Percentiles rank a stretch among this genome's conserved stretches.
Conservation (phyloP, 192 early-diverging fungal genomes). For the Cladochytrium replicatum region DNA sequence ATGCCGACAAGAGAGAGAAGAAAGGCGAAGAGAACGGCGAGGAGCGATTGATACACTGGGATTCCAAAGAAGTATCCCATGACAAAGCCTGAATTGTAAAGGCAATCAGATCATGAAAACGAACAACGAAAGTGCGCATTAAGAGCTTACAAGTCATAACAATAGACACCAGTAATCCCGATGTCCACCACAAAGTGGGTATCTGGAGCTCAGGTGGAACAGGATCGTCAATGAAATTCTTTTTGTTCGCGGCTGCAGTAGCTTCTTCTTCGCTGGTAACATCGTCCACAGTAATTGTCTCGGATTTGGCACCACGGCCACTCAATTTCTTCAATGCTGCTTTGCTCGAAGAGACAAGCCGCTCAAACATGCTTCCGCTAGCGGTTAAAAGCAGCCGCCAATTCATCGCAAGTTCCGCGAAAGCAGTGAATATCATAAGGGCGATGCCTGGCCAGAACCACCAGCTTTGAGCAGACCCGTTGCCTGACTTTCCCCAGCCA, state of each 20-base stretch:
- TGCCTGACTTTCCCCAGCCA: too few species aligned
- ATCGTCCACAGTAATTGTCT: too few species aligned
- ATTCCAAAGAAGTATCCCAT: conserved; percentile 55
- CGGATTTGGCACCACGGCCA: not conserved
- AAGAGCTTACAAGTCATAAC: conserved; percentile 36
- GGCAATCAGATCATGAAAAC: too few species aligned
- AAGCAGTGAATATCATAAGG: conserved; percentile 45
- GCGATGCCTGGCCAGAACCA: conserved; percentile 53
- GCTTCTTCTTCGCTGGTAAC: conserved; percentile 18
- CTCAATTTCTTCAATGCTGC: conserved; percentile 1
- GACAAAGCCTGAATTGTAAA: too few species aligned
- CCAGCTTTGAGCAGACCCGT: conserved; percentile 46
- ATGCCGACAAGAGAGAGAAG: conserved; percentile 62
- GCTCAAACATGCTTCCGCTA: conserved; percentile 22
- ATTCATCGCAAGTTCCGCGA: conserved; percentile 36
- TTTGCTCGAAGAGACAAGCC: conserved; percentile 9
- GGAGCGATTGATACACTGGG: conserved; percentile 47
- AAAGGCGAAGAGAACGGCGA: conserved; percentile 56
- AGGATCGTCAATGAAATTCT: conserved; percentile 9
- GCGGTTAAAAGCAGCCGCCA: conserved; percentile 23
- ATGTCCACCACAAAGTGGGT: conserved; percentile 40
- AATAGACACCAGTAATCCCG: conserved; percentile 49
- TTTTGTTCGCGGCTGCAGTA: not conserved
- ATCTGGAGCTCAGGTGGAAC: conserved; percentile 37
- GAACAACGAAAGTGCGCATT: too few species aligned